Conservation (phyloP, 495 filamentous ascomycete genomes). For the Neurospora sp. region DNA sequence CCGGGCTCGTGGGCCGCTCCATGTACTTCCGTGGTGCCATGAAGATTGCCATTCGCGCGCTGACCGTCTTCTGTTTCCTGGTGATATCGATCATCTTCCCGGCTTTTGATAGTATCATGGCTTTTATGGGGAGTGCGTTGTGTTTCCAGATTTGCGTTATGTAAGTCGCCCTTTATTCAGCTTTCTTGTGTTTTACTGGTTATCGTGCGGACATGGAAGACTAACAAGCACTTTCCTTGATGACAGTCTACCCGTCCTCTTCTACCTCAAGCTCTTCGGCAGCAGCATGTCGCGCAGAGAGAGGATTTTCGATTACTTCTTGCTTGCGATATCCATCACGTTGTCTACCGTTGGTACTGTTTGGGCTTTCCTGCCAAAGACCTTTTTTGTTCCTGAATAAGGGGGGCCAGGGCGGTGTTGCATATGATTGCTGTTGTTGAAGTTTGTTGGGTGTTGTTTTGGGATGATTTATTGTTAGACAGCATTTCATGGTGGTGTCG, state of each 20-base stretch:
- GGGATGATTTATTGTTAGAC: background rate
- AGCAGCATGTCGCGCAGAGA: slow-evolving; percentile 59
- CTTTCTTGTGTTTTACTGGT: background rate
- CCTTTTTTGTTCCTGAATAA: slow-evolving; percentile 36
- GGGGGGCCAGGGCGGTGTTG: background rate
- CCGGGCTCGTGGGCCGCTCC: slow-evolving; percentile 41
- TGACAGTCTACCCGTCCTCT: slow-evolving; percentile 59
- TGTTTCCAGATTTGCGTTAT: slow-evolving; percentile 95
- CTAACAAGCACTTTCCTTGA: background rate
- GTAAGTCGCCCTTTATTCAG: slow-evolving; percentile 23
- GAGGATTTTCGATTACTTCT: slow-evolving; percentile 52
- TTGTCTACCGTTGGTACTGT: slow-evolving; percentile 72
- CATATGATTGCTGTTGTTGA: background rate
- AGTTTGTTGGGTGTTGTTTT: background rate
- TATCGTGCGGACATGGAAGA: background rate
- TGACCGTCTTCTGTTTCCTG: slow-evolving; percentile 30
- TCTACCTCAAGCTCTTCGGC: slow-evolving; percentile 90
- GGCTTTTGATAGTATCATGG: slow-evolving; percentile 88
- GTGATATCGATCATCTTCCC: slow-evolving; percentile 70
- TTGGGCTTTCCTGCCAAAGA: slow-evolving; percentile 78
- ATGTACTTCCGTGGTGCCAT: slow-evolving; percentile 47
- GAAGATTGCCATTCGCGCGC: slow-evolving; percentile 52
- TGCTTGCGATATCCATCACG: slow-evolving; percentile 58
- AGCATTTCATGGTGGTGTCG: background rate
- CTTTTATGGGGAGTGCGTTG: slow-evolving; percentile 79